Evolutionary conservation across 2,329 filamentous ascomycete species (phyloP).

Genomic region (Monosporascus sp.): DNA sequence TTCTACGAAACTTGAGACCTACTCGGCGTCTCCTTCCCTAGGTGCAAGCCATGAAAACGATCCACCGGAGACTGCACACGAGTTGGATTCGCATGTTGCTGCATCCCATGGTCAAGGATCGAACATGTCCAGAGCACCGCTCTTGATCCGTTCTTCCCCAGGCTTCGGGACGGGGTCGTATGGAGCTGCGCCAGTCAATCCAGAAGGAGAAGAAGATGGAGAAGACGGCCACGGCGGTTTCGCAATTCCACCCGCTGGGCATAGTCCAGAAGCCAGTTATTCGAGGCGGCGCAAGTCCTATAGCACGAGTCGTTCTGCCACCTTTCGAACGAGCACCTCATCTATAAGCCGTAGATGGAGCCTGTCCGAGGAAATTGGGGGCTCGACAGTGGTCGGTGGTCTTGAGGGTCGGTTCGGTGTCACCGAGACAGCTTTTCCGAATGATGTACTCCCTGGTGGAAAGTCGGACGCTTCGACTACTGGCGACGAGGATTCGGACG

Average conservation of each 20-base stretch:
- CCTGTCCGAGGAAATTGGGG: slow-evolving; percentile 45
- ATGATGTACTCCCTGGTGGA: slow-evolving; percentile 38
- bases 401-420: slow-evolving; percentile 49
- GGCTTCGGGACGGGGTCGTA: slow-evolving; percentile 58
- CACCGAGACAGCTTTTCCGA: slow-evolving; percentile 42
- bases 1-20: slow-evolving; percentile 3
- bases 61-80: slow-evolving; percentile 9
- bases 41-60: slow-evolving; percentile 20
- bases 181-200: slow-evolving; percentile 48
- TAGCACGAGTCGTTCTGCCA: slow-evolving; percentile 16
- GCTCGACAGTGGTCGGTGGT: slow-evolving; percentile 46
- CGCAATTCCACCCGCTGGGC: slow-evolving; percentile 13
- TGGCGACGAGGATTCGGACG: slow-evolving; percentile 25
- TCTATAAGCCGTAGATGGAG: slow-evolving; percentile 23
- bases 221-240: slow-evolving; percentile 24
- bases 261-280: slow-evolving; percentile 18
- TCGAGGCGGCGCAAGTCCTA: slow-evolving; percentile 19
- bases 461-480: slow-evolving; percentile 27
- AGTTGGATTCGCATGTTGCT: slow-evolving; percentile 16
- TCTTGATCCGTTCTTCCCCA: slow-evolving; percentile 55
- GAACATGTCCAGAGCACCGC: slow-evolving; percentile 43
- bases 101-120: slow-evolving; percentile 10
- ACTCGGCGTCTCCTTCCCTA: slow-evolving; percentile 11
- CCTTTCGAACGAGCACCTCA: slow-evolving; percentile 21
- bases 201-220: slow-evolving; percentile 27